Percentiles rank a stretch among this genome's conserved stretches.
phyloP scores from a whole-genome alignment of 2,329 filamentous ascomycete species.

The Leptographium lundbergii region DNA sequence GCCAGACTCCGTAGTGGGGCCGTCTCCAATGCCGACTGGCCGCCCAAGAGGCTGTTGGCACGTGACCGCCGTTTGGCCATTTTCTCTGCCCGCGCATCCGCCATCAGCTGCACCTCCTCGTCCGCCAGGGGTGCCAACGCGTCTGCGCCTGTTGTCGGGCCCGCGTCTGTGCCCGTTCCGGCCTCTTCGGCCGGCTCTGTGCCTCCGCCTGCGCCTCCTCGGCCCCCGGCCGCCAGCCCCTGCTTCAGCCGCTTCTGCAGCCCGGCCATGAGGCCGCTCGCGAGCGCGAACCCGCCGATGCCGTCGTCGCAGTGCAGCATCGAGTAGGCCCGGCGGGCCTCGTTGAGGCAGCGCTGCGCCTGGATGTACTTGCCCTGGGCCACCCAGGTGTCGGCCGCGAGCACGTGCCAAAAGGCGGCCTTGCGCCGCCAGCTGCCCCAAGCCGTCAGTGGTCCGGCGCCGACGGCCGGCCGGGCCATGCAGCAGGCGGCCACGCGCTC shows the following conservation, averaged over 20 bases:
- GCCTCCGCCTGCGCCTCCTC: constrained; percentile 7
- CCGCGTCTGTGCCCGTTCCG: background rate
- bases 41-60: constrained; percentile 41
- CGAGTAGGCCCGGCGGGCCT: constrained; percentile 46
- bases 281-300: constrained; percentile 36
- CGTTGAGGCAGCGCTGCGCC: constrained; percentile 63
- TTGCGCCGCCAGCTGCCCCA: constrained; percentile 70
- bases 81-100: constrained; percentile 42
- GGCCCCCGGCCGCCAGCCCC: constrained; percentile 23
- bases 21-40: constrained; percentile 18
- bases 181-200: background rate
- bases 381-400: constrained; percentile 77
- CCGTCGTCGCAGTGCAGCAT: constrained; percentile 36
- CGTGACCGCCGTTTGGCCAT: constrained; percentile 38
- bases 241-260: constrained; percentile 38
- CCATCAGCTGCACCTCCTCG: constrained; percentile 25
- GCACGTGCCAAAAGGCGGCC: constrained; percentile 76
- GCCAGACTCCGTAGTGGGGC: constrained; percentile 16
- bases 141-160: background rate
- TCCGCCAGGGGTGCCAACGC: constrained; percentile 1
- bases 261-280: constrained; percentile 37
- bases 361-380: constrained; percentile 63
- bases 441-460: constrained; percentile 21
- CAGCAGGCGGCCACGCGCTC: constrained; percentile 83
- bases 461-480: constrained; percentile 52